phyloP scores from a whole-genome alignment of 306 rosid species.

The Rosa chinensis region DNA sequence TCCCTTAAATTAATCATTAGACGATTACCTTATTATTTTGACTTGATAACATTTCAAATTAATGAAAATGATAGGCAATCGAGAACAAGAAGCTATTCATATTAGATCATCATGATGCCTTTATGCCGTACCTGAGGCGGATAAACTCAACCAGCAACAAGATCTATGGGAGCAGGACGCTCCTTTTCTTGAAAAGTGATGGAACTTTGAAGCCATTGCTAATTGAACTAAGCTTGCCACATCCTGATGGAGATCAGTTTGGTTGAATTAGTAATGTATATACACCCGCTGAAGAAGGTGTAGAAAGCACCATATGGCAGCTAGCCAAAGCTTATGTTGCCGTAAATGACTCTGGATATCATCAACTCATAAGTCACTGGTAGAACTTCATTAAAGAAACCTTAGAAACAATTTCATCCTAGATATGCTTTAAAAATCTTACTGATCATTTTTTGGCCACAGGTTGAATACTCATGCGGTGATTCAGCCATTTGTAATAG shows the following conservation, averaged over 20 bases:
- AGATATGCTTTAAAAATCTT: too few species aligned
- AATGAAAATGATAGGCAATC: conserved; percentile 35
- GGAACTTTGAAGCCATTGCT: conserved; percentile 64
- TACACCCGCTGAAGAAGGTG: conserved; percentile 47
- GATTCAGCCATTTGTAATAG: conserved; percentile 54
- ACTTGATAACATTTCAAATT: too few species aligned
- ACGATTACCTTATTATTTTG: too few species aligned
- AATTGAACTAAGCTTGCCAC: conserved; percentile 57
- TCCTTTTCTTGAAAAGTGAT: conserved; percentile 53
- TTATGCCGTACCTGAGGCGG: conserved; percentile 51
- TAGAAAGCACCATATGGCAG: conserved; percentile 46
- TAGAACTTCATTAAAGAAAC: conserved; percentile 19
- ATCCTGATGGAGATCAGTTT: conserved; percentile 38
- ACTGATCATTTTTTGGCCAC: background rate
- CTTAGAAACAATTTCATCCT: background rate
- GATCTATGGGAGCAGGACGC: conserved; percentile 56
- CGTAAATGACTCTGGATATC: conserved; percentile 57
- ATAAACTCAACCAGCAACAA: conserved; percentile 33
- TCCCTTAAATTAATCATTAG: too few species aligned
- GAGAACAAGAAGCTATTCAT: conserved; percentile 44
- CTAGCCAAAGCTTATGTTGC: conserved; percentile 63
- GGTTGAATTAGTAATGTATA: conserved; percentile 50
- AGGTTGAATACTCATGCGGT: conserved; percentile 71
- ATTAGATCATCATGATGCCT: conserved; percentile 55
- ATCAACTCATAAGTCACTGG: conserved; percentile 71